Percentiles rank a stretch among this genome's conserved stretches.
phyloP scores from a whole-genome alignment of 1,139 yeast genomes.

The Meyerozyma athensensis region DNA sequence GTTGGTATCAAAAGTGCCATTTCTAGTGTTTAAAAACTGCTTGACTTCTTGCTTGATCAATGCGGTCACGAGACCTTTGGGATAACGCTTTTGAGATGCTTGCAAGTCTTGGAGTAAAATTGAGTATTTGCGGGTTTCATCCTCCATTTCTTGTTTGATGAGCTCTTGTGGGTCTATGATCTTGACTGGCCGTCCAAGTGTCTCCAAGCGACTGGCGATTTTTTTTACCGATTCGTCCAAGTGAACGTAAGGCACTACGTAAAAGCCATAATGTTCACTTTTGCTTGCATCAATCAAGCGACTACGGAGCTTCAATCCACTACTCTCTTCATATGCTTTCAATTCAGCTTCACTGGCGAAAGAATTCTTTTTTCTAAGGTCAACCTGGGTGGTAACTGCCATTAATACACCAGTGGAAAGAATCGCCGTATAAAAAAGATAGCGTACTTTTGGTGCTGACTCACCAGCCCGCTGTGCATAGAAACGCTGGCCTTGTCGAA shows the following conservation, averaged over 20 bases:
- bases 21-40: slow-evolving; percentile 34
- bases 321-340: slow-evolving; percentile 41
- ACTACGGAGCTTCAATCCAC: slow-evolving; percentile 52
- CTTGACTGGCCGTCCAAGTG: slow-evolving; percentile 31
- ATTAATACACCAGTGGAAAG: slow-evolving; percentile 51
- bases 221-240: slow-evolving; percentile 17
- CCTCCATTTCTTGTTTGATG: slow-evolving; percentile 38
- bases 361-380: slow-evolving; percentile 41
- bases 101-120: slow-evolving; percentile 39
- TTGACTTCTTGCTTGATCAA: slow-evolving; percentile 46
- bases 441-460: slow-evolving; percentile 41
- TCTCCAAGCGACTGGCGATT: slow-evolving; percentile 17
- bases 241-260: slow-evolving; percentile 40
- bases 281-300: slow-evolving; percentile 33
- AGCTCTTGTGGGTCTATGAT: slow-evolving; percentile 44
- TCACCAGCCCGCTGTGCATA: slow-evolving; percentile 10
- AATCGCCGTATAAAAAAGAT: slow-evolving; percentile 46
- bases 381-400: slow-evolving; percentile 48
- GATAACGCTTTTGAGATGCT: slow-evolving; percentile 34
- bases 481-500: slow-evolving; percentile 3
- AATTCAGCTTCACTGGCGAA: slow-evolving; percentile 60
- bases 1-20: slow-evolving; percentile 40
- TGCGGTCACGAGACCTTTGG: slow-evolving; percentile 57
- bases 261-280: slow-evolving; percentile 32
- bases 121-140: slow-evolving; percentile 38